Conservation (phyloP, 331 rosid genomes). For the Erythrophleum ivorense region DNA sequence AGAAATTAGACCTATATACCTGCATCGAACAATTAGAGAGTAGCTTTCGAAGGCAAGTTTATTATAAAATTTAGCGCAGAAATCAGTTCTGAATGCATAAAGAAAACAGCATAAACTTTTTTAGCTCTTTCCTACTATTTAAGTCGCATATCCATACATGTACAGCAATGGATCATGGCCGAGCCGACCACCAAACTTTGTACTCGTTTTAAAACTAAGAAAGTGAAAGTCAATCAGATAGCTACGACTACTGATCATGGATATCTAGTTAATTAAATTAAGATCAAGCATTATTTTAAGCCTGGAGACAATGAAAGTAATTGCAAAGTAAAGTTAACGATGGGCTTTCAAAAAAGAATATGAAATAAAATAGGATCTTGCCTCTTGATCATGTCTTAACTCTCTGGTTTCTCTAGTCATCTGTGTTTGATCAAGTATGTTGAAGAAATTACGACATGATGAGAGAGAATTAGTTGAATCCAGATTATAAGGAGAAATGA, state of each 20-base stretch:
- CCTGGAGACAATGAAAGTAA: background rate
- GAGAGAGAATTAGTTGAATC: constrained; percentile 49
- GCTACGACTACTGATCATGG: background rate
- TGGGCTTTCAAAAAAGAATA: background rate
- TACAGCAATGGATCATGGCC: constrained; percentile 2
- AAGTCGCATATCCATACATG: background rate
- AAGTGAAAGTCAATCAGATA: background rate
- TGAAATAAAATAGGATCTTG: constrained; percentile 38
- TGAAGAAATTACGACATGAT: constrained; percentile 41
- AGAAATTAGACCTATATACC: background rate
- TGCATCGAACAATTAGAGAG: background rate
- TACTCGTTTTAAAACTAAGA: constrained; percentile 10
- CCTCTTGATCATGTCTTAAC: constrained; percentile 53
- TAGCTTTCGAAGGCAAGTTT: no score
- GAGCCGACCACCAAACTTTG: background rate
- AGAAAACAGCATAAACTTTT: background rate
- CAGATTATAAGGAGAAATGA: constrained; percentile 43
- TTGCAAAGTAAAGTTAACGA: background rate
- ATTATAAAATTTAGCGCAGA: background rate
- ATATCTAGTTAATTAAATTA: background rate
- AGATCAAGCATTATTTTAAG: background rate
- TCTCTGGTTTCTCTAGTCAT: constrained; percentile 19
- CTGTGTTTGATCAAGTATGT: constrained; percentile 48
- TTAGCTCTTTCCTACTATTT: background rate
- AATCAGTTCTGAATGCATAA: constrained; percentile 7